Percentiles rank a stretch among this genome's conserved stretches.
These are phyloP conservation scores for Simplicillium sp. DNA, from an alignment of 2,329 filamentous ascomycete genomes.

Conservation along the genomic window DNA sequence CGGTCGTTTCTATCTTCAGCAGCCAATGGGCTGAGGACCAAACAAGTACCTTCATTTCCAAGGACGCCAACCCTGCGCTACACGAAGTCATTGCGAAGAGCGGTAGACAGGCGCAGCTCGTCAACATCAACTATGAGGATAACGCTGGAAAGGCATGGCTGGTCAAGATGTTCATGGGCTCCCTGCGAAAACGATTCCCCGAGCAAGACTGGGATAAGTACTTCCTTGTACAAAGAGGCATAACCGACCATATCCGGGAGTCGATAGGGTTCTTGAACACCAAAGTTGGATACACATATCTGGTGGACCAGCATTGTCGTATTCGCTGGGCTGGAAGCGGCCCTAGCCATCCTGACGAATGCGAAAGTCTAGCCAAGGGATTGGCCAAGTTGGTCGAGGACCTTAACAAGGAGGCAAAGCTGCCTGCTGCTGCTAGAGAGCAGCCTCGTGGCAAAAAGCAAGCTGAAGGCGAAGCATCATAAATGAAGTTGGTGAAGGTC, in stretches of 20 bases:
- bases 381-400: conserved; percentile 54
- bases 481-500: too few species aligned
- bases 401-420: conserved; percentile 26
- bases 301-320: conserved; percentile 77
- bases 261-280: conserved; percentile 68
- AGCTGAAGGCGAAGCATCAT: too few species aligned
- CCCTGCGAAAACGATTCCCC: conserved; percentile 38
- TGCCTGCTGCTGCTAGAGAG: conserved; percentile 23
- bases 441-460: conserved; percentile 13
- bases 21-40: conserved; percentile 81
- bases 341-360: conserved; percentile 54
- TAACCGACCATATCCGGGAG: conserved; percentile 53
- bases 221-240: conserved; percentile 48
- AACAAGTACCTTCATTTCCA: conserved; percentile 59
- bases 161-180: conserved; percentile 45
- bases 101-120: conserved; percentile 54
- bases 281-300: conserved; percentile 88
- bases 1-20: conserved; percentile 73
- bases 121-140: conserved; percentile 85
- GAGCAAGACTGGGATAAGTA: conserved; percentile 49
- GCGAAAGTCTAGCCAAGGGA: conserved; percentile 55
- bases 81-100: conserved; percentile 48
- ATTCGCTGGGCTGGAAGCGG: conserved; percentile 93
- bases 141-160: conserved; percentile 59
- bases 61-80: conserved; percentile 59